These are phyloP conservation scores for Mediolabrus comicus DNA, from an alignment of 108 stramenopile species.

Conservation along the genomic window DNA sequence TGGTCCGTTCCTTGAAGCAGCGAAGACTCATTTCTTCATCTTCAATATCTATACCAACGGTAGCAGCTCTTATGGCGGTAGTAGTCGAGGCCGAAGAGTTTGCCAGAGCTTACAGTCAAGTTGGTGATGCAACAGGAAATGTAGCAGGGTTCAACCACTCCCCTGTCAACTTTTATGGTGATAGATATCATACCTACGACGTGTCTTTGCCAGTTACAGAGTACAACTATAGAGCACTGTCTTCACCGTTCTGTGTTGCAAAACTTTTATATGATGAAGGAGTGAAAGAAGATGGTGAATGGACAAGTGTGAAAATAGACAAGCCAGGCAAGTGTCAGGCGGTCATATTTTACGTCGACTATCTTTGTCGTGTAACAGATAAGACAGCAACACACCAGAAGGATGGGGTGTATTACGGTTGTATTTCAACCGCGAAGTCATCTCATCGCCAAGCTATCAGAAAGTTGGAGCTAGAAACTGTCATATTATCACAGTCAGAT, in stretches of 20 bases:
- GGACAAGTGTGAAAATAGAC: not conserved
- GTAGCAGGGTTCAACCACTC: slow-evolving; percentile 65
- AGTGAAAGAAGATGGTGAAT: slow-evolving; percentile 7
- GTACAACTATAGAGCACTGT: slow-evolving; percentile 53
- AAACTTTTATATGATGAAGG: slow-evolving; percentile 49
- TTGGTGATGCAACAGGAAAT: slow-evolving; percentile 30
- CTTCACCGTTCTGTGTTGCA: slow-evolving; percentile 50
- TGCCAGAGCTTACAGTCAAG: slow-evolving; percentile 40
- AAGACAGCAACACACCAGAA: slow-evolving; percentile 1
- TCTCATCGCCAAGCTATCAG: slow-evolving; percentile 35
- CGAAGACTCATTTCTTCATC: slow-evolving; percentile 38
- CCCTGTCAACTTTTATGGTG: slow-evolving; percentile 50
- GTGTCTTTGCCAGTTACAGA: slow-evolving; percentile 66
- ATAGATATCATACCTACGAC: slow-evolving; percentile 45
- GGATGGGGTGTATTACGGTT: not conserved
- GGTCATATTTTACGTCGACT: slow-evolving; percentile 43
- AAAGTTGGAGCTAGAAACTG: slow-evolving; percentile 6
- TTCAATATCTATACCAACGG: slow-evolving; percentile 50
- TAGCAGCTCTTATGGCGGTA: slow-evolving; percentile 64
- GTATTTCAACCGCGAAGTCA: slow-evolving; percentile 32
- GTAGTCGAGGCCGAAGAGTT: slow-evolving; percentile 62
- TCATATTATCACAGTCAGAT: slow-evolving; percentile 10
- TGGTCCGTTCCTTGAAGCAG: slow-evolving; percentile 46
- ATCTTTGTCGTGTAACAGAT: slow-evolving; percentile 12
- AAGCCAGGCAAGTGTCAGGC: slow-evolving; percentile 17